Conservation (phyloP, 352 stramenopile genomes). For the Phytophthora hibernalis region DNA sequence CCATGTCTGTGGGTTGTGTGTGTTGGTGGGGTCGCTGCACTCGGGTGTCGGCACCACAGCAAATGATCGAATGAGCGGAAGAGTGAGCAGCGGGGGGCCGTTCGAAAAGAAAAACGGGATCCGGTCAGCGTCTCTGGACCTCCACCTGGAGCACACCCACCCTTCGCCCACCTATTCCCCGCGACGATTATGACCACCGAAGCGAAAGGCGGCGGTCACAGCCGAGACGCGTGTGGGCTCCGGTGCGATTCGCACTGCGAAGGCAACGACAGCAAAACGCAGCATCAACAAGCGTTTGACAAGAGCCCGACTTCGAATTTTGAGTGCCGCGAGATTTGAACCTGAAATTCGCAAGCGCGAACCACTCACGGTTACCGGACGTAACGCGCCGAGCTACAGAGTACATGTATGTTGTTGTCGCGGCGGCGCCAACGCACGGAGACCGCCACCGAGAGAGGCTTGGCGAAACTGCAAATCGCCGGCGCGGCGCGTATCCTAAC, state of each 20-base stretch:
- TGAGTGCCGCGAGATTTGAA: conserved; percentile 15
- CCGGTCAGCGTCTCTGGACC: conserved; percentile 38
- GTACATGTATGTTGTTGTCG: background rate
- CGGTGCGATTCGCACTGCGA: too few species aligned
- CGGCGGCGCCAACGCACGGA: background rate
- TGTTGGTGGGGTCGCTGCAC: background rate
- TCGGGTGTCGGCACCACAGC: conserved; percentile 34
- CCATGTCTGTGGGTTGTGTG: conserved; percentile 40
- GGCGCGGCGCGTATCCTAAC: conserved; percentile 27
- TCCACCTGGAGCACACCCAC: conserved; percentile 35
- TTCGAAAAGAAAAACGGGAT: conserved; percentile 45
- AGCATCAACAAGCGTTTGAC: background rate
- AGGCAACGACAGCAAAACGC: conserved; percentile 1
- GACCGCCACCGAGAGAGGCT: background rate
- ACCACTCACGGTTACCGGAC: too few species aligned
- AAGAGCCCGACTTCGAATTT: conserved; percentile 1
- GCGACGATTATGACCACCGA: conserved; percentile 22
- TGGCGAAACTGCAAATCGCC: conserved; percentile 5
- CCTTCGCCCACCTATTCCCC: conserved; percentile 15
- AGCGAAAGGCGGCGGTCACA: conserved; percentile 28
- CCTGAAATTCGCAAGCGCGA: background rate
- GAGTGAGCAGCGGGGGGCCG: conserved; percentile 32
- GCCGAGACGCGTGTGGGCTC: conserved; percentile 16
- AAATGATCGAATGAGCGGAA: conserved; percentile 51
- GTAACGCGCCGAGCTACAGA: background rate